These are phyloP conservation scores for Mrakia hoshinonis DNA, from an alignment of 768 basidiomycete species.

Conservation along the genomic window DNA sequence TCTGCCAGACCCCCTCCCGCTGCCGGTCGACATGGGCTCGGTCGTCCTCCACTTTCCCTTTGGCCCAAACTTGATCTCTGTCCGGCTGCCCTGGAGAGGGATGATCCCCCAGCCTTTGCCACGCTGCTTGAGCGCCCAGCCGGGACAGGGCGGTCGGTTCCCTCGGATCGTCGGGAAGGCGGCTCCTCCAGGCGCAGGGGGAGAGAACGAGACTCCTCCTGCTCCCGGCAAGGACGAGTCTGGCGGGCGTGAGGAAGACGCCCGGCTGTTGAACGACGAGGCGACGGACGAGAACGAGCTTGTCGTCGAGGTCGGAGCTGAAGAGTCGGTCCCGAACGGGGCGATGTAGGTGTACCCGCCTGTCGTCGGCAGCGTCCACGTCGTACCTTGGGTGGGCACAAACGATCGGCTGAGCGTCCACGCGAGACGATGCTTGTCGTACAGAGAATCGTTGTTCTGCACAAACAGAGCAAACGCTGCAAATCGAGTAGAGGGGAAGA, in stretches of 20 bases:
- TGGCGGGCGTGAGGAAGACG: neutral
- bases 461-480: conserved; percentile 27
- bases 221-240: too few relatives aligned
- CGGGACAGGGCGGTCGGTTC: conserved; percentile 14
- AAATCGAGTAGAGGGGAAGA: neutral
- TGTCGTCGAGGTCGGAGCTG: neutral
- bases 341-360: conserved; percentile 28
- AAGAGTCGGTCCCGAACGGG: neutral
- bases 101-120: conserved; percentile 27
- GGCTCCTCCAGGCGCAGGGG: neutral
- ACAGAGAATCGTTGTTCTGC: conserved; percentile 22
- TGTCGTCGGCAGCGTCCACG: conserved; percentile 21
- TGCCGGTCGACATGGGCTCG: neutral
- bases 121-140: conserved; percentile 21
- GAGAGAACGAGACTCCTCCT: neutral
- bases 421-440: conserved; percentile 22
- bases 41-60: conserved; percentile 28
- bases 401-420: conserved; percentile 19
- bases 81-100: conserved; percentile 11
- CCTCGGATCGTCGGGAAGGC: conserved; percentile 9
- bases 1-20: neutral
- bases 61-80: conserved; percentile 28
- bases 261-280: neutral
- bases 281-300: neutral
- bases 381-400: neutral